A percentile compares a stretch with the other conserved stretches of the same genome.
Evolutionary conservation across 441 rosid genomes (phyloP).

Genomic region (Erodium texanum): DNA sequence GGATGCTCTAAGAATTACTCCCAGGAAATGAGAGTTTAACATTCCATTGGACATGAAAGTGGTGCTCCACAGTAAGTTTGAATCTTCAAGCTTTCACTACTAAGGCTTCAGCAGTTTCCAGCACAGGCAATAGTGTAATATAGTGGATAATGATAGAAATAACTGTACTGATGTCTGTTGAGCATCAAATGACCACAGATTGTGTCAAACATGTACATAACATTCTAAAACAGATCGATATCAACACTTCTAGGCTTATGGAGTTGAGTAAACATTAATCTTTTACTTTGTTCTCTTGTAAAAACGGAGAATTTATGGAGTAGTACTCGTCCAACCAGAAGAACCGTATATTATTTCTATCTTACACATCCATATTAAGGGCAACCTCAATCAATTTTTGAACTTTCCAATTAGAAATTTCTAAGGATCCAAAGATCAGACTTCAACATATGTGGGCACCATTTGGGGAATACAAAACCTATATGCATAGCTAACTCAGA

Average conservation of each 20-base stretch:
- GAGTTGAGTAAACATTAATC: background rate
- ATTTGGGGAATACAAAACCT: background rate
- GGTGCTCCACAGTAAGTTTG: too few relatives aligned
- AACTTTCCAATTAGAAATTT: background rate
- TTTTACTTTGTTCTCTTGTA: background rate
- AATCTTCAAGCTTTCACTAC: too few relatives aligned
- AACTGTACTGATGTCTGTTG: background rate
- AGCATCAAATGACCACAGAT: background rate
- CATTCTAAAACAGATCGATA: background rate
- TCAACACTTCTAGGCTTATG: background rate
- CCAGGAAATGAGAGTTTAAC: background rate
- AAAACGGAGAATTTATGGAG: background rate
- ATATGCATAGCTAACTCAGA: conserved; percentile 4
- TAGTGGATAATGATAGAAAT: too few relatives aligned
- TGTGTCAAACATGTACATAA: background rate
- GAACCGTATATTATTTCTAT: background rate
- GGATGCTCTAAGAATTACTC: too few relatives aligned
- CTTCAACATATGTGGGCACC: background rate
- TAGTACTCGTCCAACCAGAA: background rate
- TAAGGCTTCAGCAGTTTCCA: too few relatives aligned
- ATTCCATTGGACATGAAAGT: too few relatives aligned
- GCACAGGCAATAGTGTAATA: too few relatives aligned
- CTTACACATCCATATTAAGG: background rate
- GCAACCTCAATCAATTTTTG: background rate
- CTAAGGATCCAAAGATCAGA: background rate